phyloP scores from a whole-genome alignment of 495 filamentous ascomycete species.

The Daldinia bambusicola region DNA sequence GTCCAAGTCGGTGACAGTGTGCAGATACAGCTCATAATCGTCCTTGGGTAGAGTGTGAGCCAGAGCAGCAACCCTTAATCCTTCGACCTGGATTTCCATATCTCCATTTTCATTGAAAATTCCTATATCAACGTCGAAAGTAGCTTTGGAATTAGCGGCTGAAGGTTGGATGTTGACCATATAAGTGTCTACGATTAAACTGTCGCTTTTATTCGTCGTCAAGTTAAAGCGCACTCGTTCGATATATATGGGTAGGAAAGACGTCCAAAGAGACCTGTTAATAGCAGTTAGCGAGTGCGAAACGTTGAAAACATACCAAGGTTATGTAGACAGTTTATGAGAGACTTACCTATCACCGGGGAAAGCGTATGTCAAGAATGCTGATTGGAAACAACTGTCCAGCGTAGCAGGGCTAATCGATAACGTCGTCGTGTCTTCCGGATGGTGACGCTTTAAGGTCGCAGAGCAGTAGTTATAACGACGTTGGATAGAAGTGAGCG shows the following conservation, averaged over 20 bases:
- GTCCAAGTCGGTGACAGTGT: slow-evolving; percentile 54
- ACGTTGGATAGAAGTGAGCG: slow-evolving; percentile 51
- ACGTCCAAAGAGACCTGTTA: slow-evolving; percentile 55
- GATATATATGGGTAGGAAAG: slow-evolving; percentile 55
- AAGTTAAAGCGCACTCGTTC: slow-evolving; percentile 54
- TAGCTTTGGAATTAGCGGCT: slow-evolving; percentile 42
- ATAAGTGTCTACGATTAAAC: slow-evolving; percentile 52
- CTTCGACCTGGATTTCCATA: slow-evolving; percentile 56
- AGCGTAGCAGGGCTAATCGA: slow-evolving; percentile 60
- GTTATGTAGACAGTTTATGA: neutral
- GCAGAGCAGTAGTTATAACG: slow-evolving; percentile 59
- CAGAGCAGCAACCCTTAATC: slow-evolving; percentile 52
- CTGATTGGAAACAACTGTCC: slow-evolving; percentile 60
- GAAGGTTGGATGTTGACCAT: slow-evolving; percentile 42
- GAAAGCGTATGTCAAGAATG: slow-evolving; percentile 56
- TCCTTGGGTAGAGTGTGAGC: slow-evolving; percentile 52
- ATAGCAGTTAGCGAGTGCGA: slow-evolving; percentile 6
- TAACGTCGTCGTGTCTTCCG: slow-evolving; percentile 48
- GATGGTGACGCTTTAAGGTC: slow-evolving; percentile 48
- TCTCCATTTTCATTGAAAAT: slow-evolving; percentile 51
- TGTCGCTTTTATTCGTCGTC: slow-evolving; percentile 36
- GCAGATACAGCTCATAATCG: slow-evolving; percentile 57
- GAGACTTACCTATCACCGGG: slow-evolving; percentile 55
- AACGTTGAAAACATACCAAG: neutral
- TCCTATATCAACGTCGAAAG: slow-evolving; percentile 51